These are phyloP conservation scores for Pseudonitzschia delicatissima DNA, from an alignment of 108 stramenopile genomes.

Conservation along the genomic window DNA sequence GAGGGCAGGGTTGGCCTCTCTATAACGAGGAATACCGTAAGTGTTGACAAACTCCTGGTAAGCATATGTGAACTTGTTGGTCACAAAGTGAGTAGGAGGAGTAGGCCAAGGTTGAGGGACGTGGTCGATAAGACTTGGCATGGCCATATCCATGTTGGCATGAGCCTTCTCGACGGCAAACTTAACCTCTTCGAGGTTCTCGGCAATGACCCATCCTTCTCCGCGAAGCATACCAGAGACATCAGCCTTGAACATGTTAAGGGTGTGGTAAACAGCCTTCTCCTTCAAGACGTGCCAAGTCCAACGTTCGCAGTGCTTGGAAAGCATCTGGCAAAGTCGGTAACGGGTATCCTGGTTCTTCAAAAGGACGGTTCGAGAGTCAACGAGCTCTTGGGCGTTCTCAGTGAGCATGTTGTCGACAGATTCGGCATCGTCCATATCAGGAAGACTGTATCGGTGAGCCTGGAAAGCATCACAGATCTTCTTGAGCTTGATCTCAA, in stretches of 20 bases:
- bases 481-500: slow-evolving; percentile 95
- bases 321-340: slow-evolving; percentile 88
- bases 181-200: slow-evolving; percentile 66
- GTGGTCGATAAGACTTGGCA: slow-evolving; percentile 84
- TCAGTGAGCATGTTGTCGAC: slow-evolving; percentile 84
- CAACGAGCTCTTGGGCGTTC: slow-evolving; percentile 86
- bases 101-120: slow-evolving; percentile 91
- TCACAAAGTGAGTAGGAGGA: slow-evolving; percentile 96
- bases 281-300: slow-evolving; percentile 90
- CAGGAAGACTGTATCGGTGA: slow-evolving; percentile 92
- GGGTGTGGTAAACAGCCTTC: slow-evolving; percentile 95
- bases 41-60: slow-evolving; percentile 99
- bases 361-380: slow-evolving; percentile 84
- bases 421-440: slow-evolving; percentile 86
- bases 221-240: slow-evolving; percentile 94
- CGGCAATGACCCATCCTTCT: slow-evolving; percentile 96
- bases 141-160: slow-evolving; percentile 82
- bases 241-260: slow-evolving; percentile 98
- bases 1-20: slow-evolving; percentile 97
- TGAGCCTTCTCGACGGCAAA: slow-evolving; percentile 77
- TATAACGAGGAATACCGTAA: slow-evolving; percentile 97
- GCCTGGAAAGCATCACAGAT: slow-evolving; percentile 97
- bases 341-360: slow-evolving; percentile 95
- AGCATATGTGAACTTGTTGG: slow-evolving; percentile 92
- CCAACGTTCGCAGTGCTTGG: slow-evolving; percentile 83